Evolutionary conservation across 2,329 filamentous ascomycete species (phyloP), one percentile per base, ranked within the genome.

Genomic region (Xylariales sp.): DNA sequence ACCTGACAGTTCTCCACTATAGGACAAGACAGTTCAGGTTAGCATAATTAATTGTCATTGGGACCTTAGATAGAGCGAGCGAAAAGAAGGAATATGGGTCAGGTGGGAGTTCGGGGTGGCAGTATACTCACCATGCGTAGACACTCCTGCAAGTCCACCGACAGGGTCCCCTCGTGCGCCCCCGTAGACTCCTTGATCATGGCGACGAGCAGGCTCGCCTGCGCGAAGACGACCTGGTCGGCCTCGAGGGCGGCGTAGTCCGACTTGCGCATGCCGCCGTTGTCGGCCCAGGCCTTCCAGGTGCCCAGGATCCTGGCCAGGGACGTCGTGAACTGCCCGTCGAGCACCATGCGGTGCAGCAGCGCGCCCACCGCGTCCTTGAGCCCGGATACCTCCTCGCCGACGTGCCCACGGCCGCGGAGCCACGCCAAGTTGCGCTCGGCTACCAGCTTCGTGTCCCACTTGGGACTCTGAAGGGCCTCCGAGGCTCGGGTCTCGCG

Each of bases 201-300:
- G 5, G 69, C 64, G 12, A 76, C 54, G 8, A 77, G 41, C 18
- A 78, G 46, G 14, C 65, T 64, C 2, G 71, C 71, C 39, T 68
- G 60, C 2, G 69, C 67, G 56, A 77, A 76, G 5, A 48, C 48
- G n/a, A 56, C 49, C 46, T 56, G 56, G 11, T 63, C 55, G 6
- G 64, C 59, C 29, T 59, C 54, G 31, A 75, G 41, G 2, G 55
- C 45, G 2, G 56, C 37, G 29, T 67, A 59, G 40, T 78, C 72
- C 4, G 62, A 55, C 42, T 54, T 64, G 18, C 66, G 61, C 68
- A 78, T 74, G 6, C 74, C 74, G 6, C 72, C 72, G 39, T 71
- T 69, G 20, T 77, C 72, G 2, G 70, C 66, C 71, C 74, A 78
- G 2, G 61, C 58, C 52, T 68, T 73, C 74, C 74, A 78, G 27